A percentile compares a stretch with the other conserved stretches of the same genome.
Conservation (phyloP, 305 asterid genomes). For the Galium porrigens region DNA sequence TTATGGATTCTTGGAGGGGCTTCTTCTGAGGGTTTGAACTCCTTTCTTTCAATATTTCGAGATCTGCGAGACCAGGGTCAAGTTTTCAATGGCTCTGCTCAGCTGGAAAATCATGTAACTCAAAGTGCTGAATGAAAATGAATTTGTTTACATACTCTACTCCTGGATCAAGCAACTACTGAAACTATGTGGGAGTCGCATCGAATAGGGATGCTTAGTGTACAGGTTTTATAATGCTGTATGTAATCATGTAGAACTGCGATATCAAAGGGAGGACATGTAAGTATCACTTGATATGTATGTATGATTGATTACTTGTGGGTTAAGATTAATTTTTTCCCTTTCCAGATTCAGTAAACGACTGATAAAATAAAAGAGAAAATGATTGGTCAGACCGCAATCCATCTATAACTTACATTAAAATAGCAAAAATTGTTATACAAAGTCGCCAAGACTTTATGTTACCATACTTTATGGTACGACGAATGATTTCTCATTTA, state of each 20-base stretch:
- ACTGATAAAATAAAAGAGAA: too few species aligned
- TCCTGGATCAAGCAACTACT: background rate
- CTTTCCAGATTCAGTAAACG: too few species aligned
- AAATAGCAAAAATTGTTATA: too few species aligned
- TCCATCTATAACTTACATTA: too few species aligned
- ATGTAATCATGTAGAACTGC: background rate
- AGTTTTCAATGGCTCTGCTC: conserved; percentile 40
- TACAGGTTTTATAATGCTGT: conserved; percentile 7
- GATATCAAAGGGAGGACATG: background rate
- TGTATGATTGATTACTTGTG: too few species aligned
- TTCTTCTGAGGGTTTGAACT: conserved; percentile 79
- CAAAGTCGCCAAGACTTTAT: too few species aligned
- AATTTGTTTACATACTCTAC: background rate
- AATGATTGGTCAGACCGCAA: too few species aligned
- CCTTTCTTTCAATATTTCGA: conserved; percentile 75
- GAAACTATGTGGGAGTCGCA: background rate
- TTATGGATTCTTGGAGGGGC: conserved; percentile 91
- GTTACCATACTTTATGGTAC: too few species aligned
- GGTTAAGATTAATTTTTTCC: too few species aligned
- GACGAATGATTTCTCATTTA: too few species aligned
- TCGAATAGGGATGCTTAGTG: background rate
- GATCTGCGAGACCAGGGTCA: conserved; percentile 83
- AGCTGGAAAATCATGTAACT: conserved; percentile 38
- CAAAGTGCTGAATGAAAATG: conserved; percentile 34
- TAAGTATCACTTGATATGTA: too few species aligned